phyloP scores from a whole-genome alignment of 768 basidiomycete species.

The Kwoniella sp. region DNA sequence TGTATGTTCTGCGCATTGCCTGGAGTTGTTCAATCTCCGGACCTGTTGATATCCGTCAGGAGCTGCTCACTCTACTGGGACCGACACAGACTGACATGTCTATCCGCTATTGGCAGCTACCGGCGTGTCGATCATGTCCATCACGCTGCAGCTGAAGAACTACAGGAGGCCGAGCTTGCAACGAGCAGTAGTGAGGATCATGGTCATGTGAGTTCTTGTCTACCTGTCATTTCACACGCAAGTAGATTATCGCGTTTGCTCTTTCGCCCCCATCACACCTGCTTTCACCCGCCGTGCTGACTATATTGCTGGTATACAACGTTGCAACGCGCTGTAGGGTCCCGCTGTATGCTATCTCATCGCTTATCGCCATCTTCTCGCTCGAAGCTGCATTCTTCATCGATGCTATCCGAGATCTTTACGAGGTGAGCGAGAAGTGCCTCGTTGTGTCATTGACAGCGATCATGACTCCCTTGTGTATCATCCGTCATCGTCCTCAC shows the following conservation, averaged over 20 bases:
- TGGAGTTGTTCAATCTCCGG: too few species aligned
- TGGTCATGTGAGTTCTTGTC: conserved; percentile 69
- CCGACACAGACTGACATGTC: neutral
- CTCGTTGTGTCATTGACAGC: conserved; percentile 1
- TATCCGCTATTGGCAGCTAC: conserved; percentile 36
- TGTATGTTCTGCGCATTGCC: neutral
- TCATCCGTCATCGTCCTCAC: too few species aligned
- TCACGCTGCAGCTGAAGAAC: conserved; percentile 55
- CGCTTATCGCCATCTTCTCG: conserved; percentile 89
- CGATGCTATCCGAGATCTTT: conserved; percentile 90
- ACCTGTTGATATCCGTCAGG: neutral
- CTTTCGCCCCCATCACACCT: too few species aligned
- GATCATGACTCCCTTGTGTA: too few species aligned
- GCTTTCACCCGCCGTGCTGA: neutral
- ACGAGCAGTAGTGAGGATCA: conserved; percentile 90
- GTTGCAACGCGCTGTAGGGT: conserved; percentile 45
- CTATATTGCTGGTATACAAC: too few species aligned
- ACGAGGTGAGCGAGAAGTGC: conserved; percentile 78
- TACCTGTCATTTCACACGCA: too few species aligned
- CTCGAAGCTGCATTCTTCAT: conserved; percentile 95
- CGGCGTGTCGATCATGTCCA: conserved; percentile 53
- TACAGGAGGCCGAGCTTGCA: conserved; percentile 56
- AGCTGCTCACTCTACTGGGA: too few species aligned
- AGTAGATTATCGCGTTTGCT: too few species aligned
- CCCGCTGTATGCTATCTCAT: conserved; percentile 86